phyloP scores from a whole-genome alignment of 2,329 filamentous ascomycete genomes.

The Ilyonectria sp. region DNA sequence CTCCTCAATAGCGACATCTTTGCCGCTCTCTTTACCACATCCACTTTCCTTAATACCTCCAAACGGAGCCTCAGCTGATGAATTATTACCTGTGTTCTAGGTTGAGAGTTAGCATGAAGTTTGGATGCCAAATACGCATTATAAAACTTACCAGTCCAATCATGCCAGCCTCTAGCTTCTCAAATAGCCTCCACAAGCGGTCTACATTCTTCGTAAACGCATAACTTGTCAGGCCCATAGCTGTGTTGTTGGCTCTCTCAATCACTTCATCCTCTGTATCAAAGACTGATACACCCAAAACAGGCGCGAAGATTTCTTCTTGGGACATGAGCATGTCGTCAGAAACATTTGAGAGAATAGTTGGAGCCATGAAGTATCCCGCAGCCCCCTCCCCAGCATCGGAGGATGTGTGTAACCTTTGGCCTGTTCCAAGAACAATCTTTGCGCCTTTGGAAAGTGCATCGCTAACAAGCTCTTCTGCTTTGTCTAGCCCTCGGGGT shows the following conservation, averaged over 20 bases:
- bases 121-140: neutral
- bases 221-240: constrained; percentile 81
- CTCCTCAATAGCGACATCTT: constrained; percentile 63
- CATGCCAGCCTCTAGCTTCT: constrained; percentile 64
- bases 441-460: constrained; percentile 74
- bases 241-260: constrained; percentile 74
- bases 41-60: constrained; percentile 65
- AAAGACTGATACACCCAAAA: constrained; percentile 79
- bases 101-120: neutral
- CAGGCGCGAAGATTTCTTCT: constrained; percentile 82
- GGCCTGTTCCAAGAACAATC: constrained; percentile 66
- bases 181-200: constrained; percentile 60
- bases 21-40: constrained; percentile 63
- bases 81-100: constrained; percentile 59
- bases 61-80: constrained; percentile 61
- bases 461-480: constrained; percentile 69
- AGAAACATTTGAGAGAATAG: constrained; percentile 77
- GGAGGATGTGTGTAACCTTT: constrained; percentile 52
- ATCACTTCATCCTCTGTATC: constrained; percentile 80
- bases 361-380: constrained; percentile 78
- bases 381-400: constrained; percentile 58
- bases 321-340: constrained; percentile 76
- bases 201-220: constrained; percentile 72
- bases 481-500: constrained; percentile 52
- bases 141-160: constrained; percentile 53